phyloP scores from a whole-genome alignment of 306 rosid genomes.

The Vigna hirtella region DNA sequence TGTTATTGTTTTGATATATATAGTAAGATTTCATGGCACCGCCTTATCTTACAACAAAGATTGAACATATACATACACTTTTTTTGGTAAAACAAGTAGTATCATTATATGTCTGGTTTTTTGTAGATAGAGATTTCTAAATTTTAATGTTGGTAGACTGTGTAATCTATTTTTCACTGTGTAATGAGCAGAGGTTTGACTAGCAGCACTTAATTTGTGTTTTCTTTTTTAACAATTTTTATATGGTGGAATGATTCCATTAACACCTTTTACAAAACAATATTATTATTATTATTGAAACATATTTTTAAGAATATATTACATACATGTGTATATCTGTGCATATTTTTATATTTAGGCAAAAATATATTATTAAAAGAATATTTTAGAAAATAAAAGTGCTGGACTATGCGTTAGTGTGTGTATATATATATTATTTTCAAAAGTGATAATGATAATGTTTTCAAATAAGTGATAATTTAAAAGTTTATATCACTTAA shows the following conservation, averaged over 20 bases:
- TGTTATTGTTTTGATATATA: not conserved
- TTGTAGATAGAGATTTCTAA: not conserved
- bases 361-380: too few relatives aligned
- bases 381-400: too few relatives aligned
- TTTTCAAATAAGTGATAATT: conserved; percentile 32
- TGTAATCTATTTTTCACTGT: not conserved
- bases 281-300: not conserved
- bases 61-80: too few relatives aligned
- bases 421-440: too few relatives aligned
- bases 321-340: too few relatives aligned
- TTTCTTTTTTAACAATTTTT: not conserved
- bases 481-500: conserved; percentile 34
- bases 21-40: not conserved
- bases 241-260: not conserved
- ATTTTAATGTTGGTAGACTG: not conserved
- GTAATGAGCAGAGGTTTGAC: not conserved
- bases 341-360: too few relatives aligned
- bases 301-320: too few relatives aligned
- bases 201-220: not conserved
- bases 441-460: not conserved
- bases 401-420: too few relatives aligned
- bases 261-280: not conserved
- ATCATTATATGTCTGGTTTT: not conserved
- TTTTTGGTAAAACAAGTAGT: not conserved
- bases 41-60: too few relatives aligned